Conservation (phyloP, 371 early-diverging fungal genomes). For the Mortierella sp. region DNA sequence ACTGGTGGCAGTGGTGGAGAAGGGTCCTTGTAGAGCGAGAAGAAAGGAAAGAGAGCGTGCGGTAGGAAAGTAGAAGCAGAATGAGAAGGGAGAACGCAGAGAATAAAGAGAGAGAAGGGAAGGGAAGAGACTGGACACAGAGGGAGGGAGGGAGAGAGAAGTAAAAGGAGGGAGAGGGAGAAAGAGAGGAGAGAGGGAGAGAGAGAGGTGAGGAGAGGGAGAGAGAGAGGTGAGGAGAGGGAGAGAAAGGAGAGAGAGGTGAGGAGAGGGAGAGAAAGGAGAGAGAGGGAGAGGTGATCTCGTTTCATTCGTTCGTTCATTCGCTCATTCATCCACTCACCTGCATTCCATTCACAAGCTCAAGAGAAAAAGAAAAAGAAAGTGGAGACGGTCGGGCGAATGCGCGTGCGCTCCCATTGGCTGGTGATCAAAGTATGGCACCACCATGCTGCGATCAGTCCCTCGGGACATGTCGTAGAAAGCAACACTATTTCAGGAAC, state of each 20-base stretch:
- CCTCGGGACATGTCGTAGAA: constrained; percentile 2
- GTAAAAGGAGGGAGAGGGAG: not conserved
- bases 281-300: not conserved
- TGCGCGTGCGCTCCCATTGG: constrained; percentile 11
- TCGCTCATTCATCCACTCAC: not conserved
- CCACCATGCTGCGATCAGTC: not conserved
- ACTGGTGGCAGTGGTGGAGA: too few species aligned
- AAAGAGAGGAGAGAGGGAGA: not conserved
- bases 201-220: not conserved
- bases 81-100: not conserved
- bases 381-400: constrained; percentile 4
- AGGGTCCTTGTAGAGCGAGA: not conserved
- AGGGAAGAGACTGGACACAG: not conserved
- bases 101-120: not conserved
- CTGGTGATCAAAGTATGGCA: too few species aligned
- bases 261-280: not conserved
- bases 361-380: not conserved
- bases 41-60: too few species aligned
- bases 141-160: not conserved
- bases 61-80: not conserved
- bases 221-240: too few species aligned
- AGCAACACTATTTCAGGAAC: constrained; percentile 5
- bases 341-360: not conserved
- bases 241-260: too few species aligned
- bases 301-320: not conserved